Conservation (phyloP, 768 basidiomycete genomes). For the Suillus placidus region DNA sequence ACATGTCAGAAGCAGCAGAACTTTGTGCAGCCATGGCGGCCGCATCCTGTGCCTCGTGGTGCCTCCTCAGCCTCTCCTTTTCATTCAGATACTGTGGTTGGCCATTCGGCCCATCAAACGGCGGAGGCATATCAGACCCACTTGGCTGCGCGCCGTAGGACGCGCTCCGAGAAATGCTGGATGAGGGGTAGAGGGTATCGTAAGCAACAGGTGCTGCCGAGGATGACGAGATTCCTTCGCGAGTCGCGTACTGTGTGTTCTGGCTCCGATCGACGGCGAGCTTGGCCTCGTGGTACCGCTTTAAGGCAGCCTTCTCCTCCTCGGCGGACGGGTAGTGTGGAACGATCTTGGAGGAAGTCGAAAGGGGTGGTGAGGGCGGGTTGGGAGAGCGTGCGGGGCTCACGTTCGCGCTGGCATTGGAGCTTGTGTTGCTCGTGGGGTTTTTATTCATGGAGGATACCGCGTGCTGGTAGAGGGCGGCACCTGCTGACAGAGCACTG, state of each 20-base stretch:
- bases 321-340: conserved; percentile 65
- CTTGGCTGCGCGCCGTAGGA: conserved; percentile 27
- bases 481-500: conserved; percentile 41
- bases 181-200: conserved; percentile 59
- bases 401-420: conserved; percentile 24
- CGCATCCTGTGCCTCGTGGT: conserved; percentile 69
- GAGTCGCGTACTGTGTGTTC: conserved; percentile 30
- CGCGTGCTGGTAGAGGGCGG: conserved; percentile 47
- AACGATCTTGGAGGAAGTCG: conserved; percentile 26
- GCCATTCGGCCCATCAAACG: conserved; percentile 49
- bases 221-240: conserved; percentile 26
- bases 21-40: conserved; percentile 41
- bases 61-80: conserved; percentile 68
- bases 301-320: conserved; percentile 74
- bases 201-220: conserved; percentile 58
- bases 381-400: conserved; percentile 36
- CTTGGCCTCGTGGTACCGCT: conserved; percentile 70
- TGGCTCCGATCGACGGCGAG: conserved; percentile 68
- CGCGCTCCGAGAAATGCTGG: conserved; percentile 26
- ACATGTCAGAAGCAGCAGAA: conserved; percentile 19
- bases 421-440: conserved; percentile 19
- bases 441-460: conserved; percentile 41
- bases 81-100: conserved; percentile 50
- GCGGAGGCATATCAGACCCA: conserved; percentile 49
- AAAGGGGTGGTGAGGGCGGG: conserved; percentile 31